phyloP scores from a whole-genome alignment of 352 stramenopile species.

The Pythium aquatile region DNA sequence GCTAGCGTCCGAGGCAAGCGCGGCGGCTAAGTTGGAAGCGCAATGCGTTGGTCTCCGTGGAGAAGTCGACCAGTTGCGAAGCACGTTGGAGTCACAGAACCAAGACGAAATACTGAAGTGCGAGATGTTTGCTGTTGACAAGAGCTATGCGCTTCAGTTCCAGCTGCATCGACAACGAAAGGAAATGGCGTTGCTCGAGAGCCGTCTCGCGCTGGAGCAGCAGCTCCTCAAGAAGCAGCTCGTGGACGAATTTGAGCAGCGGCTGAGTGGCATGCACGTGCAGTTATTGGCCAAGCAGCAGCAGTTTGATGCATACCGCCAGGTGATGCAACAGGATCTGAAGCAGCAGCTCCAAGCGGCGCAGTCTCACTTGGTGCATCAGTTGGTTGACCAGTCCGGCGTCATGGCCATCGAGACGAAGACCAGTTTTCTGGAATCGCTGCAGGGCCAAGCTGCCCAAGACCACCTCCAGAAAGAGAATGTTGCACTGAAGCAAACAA shows the following conservation, averaged over 20 bases:
- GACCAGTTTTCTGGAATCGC: constrained; percentile 37
- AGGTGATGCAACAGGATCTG: constrained; percentile 59
- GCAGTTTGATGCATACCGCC: constrained; percentile 63
- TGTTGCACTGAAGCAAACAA: constrained; percentile 57
- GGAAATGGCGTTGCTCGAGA: constrained; percentile 27
- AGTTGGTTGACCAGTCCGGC: constrained; percentile 61
- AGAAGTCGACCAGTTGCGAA: neutral
- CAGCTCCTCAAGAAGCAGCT: constrained; percentile 46
- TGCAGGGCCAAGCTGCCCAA: constrained; percentile 42
- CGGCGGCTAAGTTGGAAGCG: neutral
- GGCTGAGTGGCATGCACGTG: constrained; percentile 47
- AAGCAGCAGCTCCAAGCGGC: constrained; percentile 51
- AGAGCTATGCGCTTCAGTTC: constrained; percentile 45
- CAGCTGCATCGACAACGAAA: constrained; percentile 22
- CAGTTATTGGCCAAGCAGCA: constrained; percentile 56
- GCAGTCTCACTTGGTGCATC: constrained; percentile 50
- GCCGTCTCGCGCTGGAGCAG: constrained; percentile 37
- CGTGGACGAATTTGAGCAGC: constrained; percentile 51
- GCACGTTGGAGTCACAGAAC: neutral
- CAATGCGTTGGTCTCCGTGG: neutral
- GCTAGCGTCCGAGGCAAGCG: neutral
- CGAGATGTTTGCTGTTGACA: constrained; percentile 44
- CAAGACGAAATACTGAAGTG: constrained; percentile 37
- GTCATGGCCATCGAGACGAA: constrained; percentile 55
- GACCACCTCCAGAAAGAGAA: constrained; percentile 63